Evolutionary conservation across 352 stramenopile species (phyloP).

Genomic region (Pythium rishiriense): DNA sequence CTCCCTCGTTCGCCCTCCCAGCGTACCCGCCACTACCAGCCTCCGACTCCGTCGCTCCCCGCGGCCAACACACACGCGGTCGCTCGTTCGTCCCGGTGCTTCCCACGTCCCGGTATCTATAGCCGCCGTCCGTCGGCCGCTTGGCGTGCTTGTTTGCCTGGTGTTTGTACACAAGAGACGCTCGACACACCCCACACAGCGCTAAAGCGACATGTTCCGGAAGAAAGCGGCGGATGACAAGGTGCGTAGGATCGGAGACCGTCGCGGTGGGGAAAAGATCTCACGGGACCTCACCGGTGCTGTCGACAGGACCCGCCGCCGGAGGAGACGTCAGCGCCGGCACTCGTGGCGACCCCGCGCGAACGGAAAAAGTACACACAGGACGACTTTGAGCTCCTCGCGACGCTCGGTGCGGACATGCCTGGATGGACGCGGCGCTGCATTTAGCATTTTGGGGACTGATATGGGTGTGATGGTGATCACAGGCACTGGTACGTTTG

Average conservation of each 20-base stretch:
- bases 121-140: neutral
- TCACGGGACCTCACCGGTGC: too few species aligned
- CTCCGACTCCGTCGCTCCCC: too few species aligned
- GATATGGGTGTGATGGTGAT: neutral
- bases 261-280: too few species aligned
- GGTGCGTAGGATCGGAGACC: constrained; percentile 27
- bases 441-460: neutral
- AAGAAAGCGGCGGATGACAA: constrained; percentile 45
- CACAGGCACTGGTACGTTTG: constrained; percentile 96
- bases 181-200: neutral
- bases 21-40: neutral
- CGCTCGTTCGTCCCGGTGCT: too few species aligned
- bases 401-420: constrained; percentile 65
- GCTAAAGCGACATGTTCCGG: constrained; percentile 32
- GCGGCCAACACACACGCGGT: neutral
- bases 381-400: constrained; percentile 77
- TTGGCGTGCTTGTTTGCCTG: too few species aligned
- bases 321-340: constrained; percentile 54
- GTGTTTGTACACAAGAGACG: neutral
- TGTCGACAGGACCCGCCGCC: constrained; percentile 35
- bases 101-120: neutral
- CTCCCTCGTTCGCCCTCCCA: neutral
- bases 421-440: constrained; percentile 33
- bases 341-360: constrained; percentile 33
- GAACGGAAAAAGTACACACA: constrained; percentile 48